Percentiles rank a stretch among this genome's conserved stretches.
phyloP scores from a whole-genome alignment of 768 basidiomycete genomes.

The Mycena galericulata region DNA sequence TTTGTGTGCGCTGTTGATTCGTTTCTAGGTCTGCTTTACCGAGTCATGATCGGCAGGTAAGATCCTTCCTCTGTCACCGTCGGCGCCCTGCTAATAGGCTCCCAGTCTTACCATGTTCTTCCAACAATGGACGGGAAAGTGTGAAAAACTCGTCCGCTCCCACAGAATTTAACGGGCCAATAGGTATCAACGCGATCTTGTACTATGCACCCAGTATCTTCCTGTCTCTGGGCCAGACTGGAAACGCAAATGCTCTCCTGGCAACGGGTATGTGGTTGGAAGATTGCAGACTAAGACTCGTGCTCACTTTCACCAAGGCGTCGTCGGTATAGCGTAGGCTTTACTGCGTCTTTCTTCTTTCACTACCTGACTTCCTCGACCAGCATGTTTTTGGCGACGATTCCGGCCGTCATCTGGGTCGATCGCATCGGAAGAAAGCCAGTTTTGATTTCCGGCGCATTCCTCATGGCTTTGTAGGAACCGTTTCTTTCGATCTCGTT shows the following conservation, averaged over 20 bases:
- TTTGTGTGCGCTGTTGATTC: not conserved
- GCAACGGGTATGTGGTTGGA: conserved; percentile 55
- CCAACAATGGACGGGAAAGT: conserved; percentile 76
- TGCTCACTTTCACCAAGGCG: conserved; percentile 36
- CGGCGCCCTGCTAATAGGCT: conserved; percentile 4
- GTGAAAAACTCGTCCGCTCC: conserved; percentile 18
- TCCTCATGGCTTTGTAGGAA: conserved; percentile 73
- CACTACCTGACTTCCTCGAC: not conserved
- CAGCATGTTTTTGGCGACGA: conserved; percentile 83
- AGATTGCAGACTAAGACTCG: too few species aligned
- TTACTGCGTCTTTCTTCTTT: not conserved
- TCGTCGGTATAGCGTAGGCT: conserved; percentile 82
- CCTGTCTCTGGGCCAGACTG: conserved; percentile 66
- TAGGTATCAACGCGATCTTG: conserved; percentile 78
- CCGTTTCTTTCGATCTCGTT: conserved; percentile 27
- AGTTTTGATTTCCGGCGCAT: conserved; percentile 77
- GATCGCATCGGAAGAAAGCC: conserved; percentile 83
- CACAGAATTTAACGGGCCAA: not conserved
- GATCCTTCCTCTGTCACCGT: conserved; percentile 3
- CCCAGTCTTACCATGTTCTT: conserved; percentile 74
- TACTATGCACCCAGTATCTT: conserved; percentile 86
- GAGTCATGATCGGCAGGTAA: conserved; percentile 72
- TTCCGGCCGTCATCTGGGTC: conserved; percentile 86
- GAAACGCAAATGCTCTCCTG: conserved; percentile 66
- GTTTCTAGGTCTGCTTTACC: conserved; percentile 64